Evolutionary conservation across 345 rosid species (phyloP).

Genomic region (Salix viminalis): DNA sequence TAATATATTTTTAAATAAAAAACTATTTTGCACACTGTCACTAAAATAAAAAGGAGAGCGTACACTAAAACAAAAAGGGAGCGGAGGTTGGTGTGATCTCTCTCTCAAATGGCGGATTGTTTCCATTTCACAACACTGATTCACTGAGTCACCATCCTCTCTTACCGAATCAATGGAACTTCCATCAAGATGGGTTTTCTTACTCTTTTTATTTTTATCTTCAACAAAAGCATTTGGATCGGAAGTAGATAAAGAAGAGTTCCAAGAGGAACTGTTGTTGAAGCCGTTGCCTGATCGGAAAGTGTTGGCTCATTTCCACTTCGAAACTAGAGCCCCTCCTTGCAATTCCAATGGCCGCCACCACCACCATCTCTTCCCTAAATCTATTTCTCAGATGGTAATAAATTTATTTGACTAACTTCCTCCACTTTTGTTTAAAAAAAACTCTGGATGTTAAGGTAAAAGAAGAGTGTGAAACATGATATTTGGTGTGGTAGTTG

Average conservation of each 20-base stretch:
- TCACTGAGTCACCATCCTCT: not conserved
- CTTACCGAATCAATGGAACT: constrained; percentile 26
- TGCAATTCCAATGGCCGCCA: constrained; percentile 69
- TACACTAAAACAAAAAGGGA: not conserved
- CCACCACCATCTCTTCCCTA: constrained; percentile 96
- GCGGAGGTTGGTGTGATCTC: too few relatives aligned
- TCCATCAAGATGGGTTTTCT: constrained; percentile 7
- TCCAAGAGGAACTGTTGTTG: constrained; percentile 63
- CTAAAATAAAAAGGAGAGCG: not conserved
- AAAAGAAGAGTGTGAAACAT: too few relatives aligned
- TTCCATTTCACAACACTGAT: not conserved
- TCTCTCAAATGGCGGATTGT: constrained; percentile 10
- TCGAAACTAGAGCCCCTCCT: constrained; percentile 58
- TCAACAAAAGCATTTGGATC: constrained; percentile 34
- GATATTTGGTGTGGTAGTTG: not conserved
- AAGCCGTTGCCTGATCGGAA: constrained; percentile 85
- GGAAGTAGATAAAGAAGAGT: constrained; percentile 43
- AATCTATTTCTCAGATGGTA: constrained; percentile 93
- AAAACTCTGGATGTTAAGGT: not conserved
- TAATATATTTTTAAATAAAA: too few relatives aligned
- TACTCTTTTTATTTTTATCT: constrained; percentile 9
- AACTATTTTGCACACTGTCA: too few relatives aligned
- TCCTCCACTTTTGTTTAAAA: not conserved
- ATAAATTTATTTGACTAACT: not conserved
- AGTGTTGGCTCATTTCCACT: constrained; percentile 81